These are phyloP conservation scores for Mycena sp. DNA, from an alignment of 1,284 basidiomycete species.

Conservation along the genomic window DNA sequence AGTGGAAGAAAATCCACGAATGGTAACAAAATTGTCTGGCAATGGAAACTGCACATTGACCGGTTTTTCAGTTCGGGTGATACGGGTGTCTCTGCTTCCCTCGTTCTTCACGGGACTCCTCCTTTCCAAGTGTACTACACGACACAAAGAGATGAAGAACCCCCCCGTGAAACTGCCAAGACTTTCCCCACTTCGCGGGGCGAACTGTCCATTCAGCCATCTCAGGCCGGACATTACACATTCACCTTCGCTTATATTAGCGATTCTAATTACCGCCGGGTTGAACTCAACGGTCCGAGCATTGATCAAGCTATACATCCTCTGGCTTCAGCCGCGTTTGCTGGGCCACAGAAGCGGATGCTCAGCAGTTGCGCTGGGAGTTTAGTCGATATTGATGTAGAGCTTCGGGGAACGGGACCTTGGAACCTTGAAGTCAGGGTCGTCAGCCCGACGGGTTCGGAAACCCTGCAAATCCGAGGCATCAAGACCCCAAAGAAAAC, in stretches of 20 bases:
- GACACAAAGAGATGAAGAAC: constrained; percentile 78
- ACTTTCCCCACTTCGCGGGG: constrained; percentile 81
- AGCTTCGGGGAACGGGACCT: constrained; percentile 90
- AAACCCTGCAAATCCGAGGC: constrained; percentile 65
- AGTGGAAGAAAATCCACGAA: constrained; percentile 92
- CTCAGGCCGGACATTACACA: constrained; percentile 89
- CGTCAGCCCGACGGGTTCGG: constrained; percentile 74
- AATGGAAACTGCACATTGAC: background rate
- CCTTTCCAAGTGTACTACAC: constrained; percentile 90
- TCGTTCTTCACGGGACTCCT: constrained; percentile 89
- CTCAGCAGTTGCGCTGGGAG: constrained; percentile 83
- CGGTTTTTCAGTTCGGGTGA: constrained; percentile 82
- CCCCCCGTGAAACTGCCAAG: constrained; percentile 64
- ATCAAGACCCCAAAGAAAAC: constrained; percentile 69
- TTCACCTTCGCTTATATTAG: constrained; percentile 87
- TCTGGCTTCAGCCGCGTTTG: constrained; percentile 83
- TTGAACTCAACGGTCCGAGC: constrained; percentile 76
- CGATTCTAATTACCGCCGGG: constrained; percentile 86
- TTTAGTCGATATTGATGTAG: constrained; percentile 79
- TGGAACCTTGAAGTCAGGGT: constrained; percentile 88
- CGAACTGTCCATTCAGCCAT: constrained; percentile 89
- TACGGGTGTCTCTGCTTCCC: constrained; percentile 89
- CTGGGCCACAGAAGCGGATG: constrained; percentile 59
- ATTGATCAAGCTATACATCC: constrained; percentile 92
- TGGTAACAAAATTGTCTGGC: constrained; percentile 60